These are phyloP conservation scores for Halophytophthora polymorphica DNA, from an alignment of 352 stramenopile genomes.

Conservation along the genomic window DNA sequence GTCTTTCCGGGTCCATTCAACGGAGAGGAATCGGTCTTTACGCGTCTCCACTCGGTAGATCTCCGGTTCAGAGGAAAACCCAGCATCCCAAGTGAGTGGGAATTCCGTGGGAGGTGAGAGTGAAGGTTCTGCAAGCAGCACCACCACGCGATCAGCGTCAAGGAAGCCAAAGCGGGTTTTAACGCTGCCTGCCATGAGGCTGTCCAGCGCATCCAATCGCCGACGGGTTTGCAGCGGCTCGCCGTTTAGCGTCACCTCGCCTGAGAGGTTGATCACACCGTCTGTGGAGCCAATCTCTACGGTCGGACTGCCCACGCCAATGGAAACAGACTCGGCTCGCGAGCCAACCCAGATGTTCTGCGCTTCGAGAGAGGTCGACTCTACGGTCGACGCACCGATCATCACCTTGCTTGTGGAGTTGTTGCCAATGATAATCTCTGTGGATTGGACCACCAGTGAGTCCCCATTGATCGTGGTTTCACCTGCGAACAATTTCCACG, in stretches of 20 bases:
- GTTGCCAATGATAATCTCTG: conserved; percentile 26
- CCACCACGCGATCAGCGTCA: conserved; percentile 21
- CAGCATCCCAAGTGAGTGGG: conserved; percentile 23
- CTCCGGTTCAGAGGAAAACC: conserved; percentile 27
- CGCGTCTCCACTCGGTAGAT: conserved; percentile 20
- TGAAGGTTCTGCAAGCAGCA: conserved; percentile 5
- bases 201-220: conserved; percentile 10
- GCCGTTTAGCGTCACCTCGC: conserved; percentile 60
- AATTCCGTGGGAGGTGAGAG: conserved; percentile 17
- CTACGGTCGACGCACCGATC: conserved; percentile 26
- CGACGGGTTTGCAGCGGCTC: conserved; percentile 31
- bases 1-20: neutral
- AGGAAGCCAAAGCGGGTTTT: conserved; percentile 32
- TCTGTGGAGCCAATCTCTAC: conserved; percentile 35
- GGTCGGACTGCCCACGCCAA: conserved; percentile 26
- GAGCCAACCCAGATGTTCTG: conserved; percentile 22
- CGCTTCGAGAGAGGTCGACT: conserved; percentile 14
- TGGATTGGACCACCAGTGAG: conserved; percentile 22
- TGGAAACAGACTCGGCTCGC: conserved; percentile 20
- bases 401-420: conserved; percentile 32
- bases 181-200: conserved; percentile 1
- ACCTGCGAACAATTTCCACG: conserved; percentile 13
- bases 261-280: conserved; percentile 33
- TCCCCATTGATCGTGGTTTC: conserved; percentile 20
- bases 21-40: conserved; percentile 20